These are phyloP conservation scores for Calendula officinalis DNA, from an alignment of 129 eudicot species.

Conservation along the genomic window DNA sequence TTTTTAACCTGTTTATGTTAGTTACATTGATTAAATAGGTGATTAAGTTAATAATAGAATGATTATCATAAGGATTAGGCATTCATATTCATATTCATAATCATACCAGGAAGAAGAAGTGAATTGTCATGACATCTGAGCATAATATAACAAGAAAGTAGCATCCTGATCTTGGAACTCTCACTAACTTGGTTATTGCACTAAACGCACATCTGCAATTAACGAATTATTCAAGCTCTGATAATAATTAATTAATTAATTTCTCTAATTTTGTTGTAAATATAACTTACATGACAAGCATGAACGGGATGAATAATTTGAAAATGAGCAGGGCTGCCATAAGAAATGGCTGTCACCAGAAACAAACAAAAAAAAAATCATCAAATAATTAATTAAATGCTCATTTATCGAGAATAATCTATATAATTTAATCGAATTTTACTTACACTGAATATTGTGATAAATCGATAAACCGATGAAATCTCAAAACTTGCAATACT, in stretches of 20 bases:
- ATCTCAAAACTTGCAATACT: slow-evolving; percentile 99
- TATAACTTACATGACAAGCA: slow-evolving; percentile 91
- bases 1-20: slow-evolving; percentile 58
- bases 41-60: slow-evolving; percentile 1
- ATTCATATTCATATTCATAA: slow-evolving; percentile 34
- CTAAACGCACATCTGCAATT: slow-evolving; percentile 89
- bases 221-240: slow-evolving; percentile 1
- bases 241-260: not conserved
- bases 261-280: not conserved
- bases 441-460: slow-evolving; percentile 95
- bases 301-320: slow-evolving; percentile 82
- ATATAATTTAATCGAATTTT: slow-evolving; percentile 12
- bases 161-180: slow-evolving; percentile 85
- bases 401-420: not conserved
- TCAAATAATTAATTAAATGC: slow-evolving; percentile 3
- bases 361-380: slow-evolving; percentile 21
- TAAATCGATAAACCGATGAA: slow-evolving; percentile 95
- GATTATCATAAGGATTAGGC: slow-evolving; percentile 7
- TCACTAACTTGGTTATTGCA: slow-evolving; percentile 74
- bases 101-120: slow-evolving; percentile 93
- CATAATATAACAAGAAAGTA: slow-evolving; percentile 85
- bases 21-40: not conserved
- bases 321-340: slow-evolving; percentile 97
- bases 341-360: slow-evolving; percentile 77
- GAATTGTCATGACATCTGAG: slow-evolving; percentile 97